Evolutionary conservation across 148 eudicot genomes (phyloP).

Genomic region (Bassia scoparia): DNA sequence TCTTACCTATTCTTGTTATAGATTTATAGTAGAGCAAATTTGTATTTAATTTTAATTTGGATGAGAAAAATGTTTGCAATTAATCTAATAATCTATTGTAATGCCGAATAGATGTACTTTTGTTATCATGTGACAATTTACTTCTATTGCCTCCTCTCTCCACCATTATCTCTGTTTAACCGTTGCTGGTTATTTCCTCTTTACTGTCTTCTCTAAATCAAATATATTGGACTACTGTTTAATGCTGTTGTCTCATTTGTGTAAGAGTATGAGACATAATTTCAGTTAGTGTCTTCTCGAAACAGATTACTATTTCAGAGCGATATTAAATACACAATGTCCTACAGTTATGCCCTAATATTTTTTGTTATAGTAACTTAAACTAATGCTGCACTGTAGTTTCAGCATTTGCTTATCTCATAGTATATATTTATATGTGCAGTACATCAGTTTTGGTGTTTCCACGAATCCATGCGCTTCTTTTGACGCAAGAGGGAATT

Average conservation of each 20-base stretch:
- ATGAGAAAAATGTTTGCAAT: too few relatives aligned
- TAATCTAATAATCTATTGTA: neutral
- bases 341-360: too few relatives aligned
- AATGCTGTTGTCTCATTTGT: neutral
- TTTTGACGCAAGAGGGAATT: constrained; percentile 79
- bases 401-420: constrained; percentile 13
- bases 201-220: neutral
- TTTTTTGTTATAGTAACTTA: too few relatives aligned
- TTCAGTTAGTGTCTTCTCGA: neutral
- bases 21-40: neutral
- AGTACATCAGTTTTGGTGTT: constrained; percentile 97
- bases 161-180: neutral
- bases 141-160: neutral
- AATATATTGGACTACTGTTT: too few relatives aligned
- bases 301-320: too few relatives aligned
- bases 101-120: neutral
- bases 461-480: constrained; percentile 99
- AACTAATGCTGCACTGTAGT: neutral
- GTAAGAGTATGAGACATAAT: neutral
- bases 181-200: neutral
- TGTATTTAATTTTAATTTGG: too few relatives aligned
- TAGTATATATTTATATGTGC: constrained; percentile 24
- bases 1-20: too few relatives aligned
- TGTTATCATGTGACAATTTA: neutral
- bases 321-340: too few relatives aligned